These are phyloP conservation scores for Sporothrix inflata DNA, from an alignment of 2,329 filamentous ascomycete genomes.

Conservation along the genomic window DNA sequence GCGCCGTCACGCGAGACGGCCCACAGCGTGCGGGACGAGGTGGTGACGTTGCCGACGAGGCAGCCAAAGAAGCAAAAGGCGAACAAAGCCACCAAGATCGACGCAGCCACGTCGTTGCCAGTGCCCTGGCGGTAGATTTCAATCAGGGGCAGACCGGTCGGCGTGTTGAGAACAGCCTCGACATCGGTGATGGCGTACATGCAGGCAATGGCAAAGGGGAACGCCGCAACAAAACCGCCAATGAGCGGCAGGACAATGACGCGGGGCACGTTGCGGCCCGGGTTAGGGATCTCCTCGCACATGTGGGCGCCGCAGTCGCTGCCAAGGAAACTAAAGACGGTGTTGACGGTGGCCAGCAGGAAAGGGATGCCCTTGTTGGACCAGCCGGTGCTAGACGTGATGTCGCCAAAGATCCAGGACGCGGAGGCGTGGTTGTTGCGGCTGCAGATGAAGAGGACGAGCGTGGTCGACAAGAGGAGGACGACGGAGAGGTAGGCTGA, in stretches of 20 bases:
- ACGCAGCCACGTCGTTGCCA: constrained; percentile 16
- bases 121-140: constrained; percentile 32
- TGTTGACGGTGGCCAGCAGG: constrained; percentile 27
- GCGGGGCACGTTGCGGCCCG: constrained; percentile 29
- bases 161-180: constrained; percentile 22
- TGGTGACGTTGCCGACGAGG: constrained; percentile 28
- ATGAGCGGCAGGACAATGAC: constrained; percentile 27
- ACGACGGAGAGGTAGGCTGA: constrained; percentile 48
- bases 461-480: constrained; percentile 62
- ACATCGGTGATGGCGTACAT: constrained; percentile 30
- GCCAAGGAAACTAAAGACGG: constrained; percentile 29
- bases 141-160: constrained; percentile 31
- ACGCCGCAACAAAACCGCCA: constrained; percentile 26
- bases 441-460: constrained; percentile 46
- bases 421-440: constrained; percentile 22
- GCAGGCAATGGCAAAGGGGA: constrained; percentile 30
- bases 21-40: constrained; percentile 30
- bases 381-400: constrained; percentile 28
- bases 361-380: constrained; percentile 27
- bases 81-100: constrained; percentile 29
- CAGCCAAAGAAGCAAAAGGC: constrained; percentile 32
- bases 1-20: constrained; percentile 36
- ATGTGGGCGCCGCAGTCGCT: constrained; percentile 30
- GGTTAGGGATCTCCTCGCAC: constrained; percentile 31
- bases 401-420: constrained; percentile 28